Evolutionary conservation across 1,284 basidiomycete species (phyloP).

Genomic region (Mixia osmundae): DNA sequence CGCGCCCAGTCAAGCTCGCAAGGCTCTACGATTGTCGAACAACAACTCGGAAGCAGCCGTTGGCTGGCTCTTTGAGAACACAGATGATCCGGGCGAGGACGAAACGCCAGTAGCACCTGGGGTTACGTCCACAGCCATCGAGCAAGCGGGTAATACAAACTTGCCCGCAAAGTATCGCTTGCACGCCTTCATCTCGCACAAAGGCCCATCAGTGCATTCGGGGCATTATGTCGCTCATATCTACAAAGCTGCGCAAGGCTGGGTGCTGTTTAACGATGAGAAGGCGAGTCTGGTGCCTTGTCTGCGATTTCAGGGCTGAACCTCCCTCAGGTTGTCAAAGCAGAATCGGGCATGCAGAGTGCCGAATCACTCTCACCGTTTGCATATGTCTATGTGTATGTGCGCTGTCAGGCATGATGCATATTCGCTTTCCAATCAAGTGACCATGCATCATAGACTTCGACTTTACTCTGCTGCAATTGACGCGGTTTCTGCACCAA

Average conservation of each 20-base stretch:
- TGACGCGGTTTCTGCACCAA: too few relatives aligned
- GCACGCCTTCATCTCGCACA: slow-evolving; percentile 89
- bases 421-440: too few relatives aligned
- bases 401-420: slow-evolving; percentile 20
- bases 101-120: slow-evolving; percentile 16
- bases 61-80: slow-evolving; percentile 93
- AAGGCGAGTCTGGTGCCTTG: slow-evolving; percentile 28
- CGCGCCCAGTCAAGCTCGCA: slow-evolving; percentile 52
- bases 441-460: too few relatives aligned
- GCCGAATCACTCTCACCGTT: slow-evolving; percentile 45
- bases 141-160: slow-evolving; percentile 12
- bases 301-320: not conserved
- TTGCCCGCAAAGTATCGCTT: slow-evolving; percentile 58
- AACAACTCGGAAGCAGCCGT: slow-evolving; percentile 63
- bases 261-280: slow-evolving; percentile 45
- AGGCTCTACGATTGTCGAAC: slow-evolving; percentile 47
- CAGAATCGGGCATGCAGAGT: slow-evolving; percentile 37
- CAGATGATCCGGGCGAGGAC: slow-evolving; percentile 59
- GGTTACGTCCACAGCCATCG: slow-evolving; percentile 14
- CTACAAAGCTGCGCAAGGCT: slow-evolving; percentile 23
- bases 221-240: slow-evolving; percentile 85
- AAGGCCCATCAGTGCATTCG: slow-evolving; percentile 79
- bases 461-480: too few relatives aligned
- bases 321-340: slow-evolving; percentile 39
- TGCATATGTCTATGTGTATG: slow-evolving; percentile 75